A percentile compares a stretch with the other conserved stretches of the same genome.
Conservation (phyloP, 129 eudicot species). For the Flaveria linearis region DNA sequence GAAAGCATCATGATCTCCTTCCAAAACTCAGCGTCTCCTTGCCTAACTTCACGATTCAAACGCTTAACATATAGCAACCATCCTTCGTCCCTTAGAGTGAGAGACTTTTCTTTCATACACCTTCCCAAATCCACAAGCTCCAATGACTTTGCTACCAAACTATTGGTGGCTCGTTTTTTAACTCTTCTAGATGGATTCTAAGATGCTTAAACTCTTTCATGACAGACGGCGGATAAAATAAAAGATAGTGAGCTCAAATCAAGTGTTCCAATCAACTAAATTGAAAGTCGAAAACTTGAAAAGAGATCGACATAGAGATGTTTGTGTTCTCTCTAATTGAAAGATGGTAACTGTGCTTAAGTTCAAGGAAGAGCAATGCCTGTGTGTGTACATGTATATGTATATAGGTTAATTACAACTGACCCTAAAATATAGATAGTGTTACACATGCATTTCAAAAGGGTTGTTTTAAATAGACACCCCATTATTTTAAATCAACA, state of each 20-base stretch:
- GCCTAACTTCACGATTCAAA: background rate
- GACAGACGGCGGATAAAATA: background rate
- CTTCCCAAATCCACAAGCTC: background rate
- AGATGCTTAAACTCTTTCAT: conserved; percentile 1
- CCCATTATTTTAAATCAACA: too few relatives aligned
- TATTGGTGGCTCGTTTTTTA: background rate
- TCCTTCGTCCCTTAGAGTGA: conserved; percentile 1
- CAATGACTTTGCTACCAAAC: background rate
- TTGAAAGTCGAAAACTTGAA: background rate
- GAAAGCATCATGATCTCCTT: conserved; percentile 8
- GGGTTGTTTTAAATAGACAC: too few relatives aligned
- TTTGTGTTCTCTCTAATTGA: too few relatives aligned
- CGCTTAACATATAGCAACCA: conserved; percentile 1
- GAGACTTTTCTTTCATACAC: background rate
- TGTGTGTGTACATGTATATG: background rate
- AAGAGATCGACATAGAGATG: background rate
- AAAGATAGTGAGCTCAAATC: too few relatives aligned
- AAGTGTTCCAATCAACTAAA: background rate
- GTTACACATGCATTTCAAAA: too few relatives aligned
- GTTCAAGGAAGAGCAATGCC: background rate
- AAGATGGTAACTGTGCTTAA: background rate
- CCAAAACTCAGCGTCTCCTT: conserved; percentile 1
- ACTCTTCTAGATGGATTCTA: background rate
- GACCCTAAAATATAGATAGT: too few relatives aligned
- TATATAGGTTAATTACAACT: background rate